Percentiles rank a stretch among this genome's conserved stretches.
phyloP scores from a whole-genome alignment of 139 green algal genomes.

The Chlorella ohadii region DNA sequence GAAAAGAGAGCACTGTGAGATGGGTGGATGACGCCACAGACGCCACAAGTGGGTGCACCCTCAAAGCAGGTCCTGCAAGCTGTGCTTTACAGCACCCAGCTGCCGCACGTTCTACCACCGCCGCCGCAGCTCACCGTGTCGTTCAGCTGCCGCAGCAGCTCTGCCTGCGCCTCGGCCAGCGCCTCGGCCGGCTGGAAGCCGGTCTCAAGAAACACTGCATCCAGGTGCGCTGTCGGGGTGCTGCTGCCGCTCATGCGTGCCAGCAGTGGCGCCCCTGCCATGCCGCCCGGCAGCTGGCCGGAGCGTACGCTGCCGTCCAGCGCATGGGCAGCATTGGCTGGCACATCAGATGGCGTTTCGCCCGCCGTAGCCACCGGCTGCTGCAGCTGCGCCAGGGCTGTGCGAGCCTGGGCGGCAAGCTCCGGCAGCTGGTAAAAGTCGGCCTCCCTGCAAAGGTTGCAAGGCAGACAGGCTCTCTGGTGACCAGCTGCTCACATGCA shows the following conservation, averaged over 20 bases:
- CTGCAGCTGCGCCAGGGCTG: neutral
- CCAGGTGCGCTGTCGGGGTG: neutral
- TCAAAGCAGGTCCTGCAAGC: neutral
- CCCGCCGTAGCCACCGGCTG: neutral
- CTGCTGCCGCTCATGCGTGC: neutral
- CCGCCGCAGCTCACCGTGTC: constrained; percentile 4
- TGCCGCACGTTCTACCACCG: neutral
- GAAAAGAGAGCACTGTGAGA: neutral
- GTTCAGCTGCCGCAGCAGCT: constrained; percentile 41
- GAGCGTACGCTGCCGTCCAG: constrained; percentile 17
- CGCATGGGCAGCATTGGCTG: constrained; percentile 15
- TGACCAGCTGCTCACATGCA: too few species aligned
- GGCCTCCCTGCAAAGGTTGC: constrained; percentile 32
- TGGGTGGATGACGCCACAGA: neutral
- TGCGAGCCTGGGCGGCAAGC: constrained; percentile 10
- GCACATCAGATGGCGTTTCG: constrained; percentile 22
- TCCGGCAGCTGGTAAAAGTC: constrained; percentile 51
- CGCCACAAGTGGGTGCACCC: neutral
- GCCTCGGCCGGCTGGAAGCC: constrained; percentile 23
- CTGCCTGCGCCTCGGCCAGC: constrained; percentile 24
- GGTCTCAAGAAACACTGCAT: constrained; percentile 50
- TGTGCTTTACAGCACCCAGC: neutral
- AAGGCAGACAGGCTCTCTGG: neutral
- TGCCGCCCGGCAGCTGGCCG: constrained; percentile 6
- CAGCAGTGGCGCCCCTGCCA: neutral